Evolutionary conservation across 2,329 filamentous ascomycete species (phyloP).

Genomic region (Calonectria crousiana): DNA sequence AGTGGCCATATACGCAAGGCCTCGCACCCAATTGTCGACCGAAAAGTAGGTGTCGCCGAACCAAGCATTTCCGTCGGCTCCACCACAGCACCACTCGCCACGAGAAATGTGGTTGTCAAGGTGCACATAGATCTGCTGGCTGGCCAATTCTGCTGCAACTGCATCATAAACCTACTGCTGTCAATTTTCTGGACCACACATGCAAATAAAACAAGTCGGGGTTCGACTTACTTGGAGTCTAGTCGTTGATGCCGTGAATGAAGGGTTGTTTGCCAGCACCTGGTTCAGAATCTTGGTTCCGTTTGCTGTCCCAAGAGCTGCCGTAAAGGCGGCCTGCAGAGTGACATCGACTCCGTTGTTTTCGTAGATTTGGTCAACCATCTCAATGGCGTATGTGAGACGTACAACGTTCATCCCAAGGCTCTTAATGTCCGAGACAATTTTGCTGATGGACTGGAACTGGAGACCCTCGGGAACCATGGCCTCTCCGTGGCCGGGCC

Average conservation of each 20-base stretch:
- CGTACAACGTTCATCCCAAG: constrained; percentile 74
- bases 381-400: constrained; percentile 73
- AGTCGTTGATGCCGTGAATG: constrained; percentile 66
- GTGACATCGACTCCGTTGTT: constrained; percentile 61
- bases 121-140: constrained; percentile 68
- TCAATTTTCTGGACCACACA: background rate
- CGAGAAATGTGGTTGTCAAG: constrained; percentile 73
- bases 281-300: constrained; percentile 63
- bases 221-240: constrained; percentile 57
- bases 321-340: constrained; percentile 58
- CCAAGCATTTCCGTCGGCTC: constrained; percentile 69
- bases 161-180: constrained; percentile 62
- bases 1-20: constrained; percentile 69
- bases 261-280: constrained; percentile 68
- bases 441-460: constrained; percentile 67
- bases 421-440: constrained; percentile 68
- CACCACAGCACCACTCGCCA: constrained; percentile 69
- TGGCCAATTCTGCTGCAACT: constrained; percentile 68
- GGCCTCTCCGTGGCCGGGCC: constrained; percentile 71
- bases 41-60: constrained; percentile 72
- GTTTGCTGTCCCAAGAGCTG: constrained; percentile 63
- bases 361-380: constrained; percentile 70
- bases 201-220: background rate
- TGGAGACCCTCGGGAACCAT: constrained; percentile 76
- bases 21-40: constrained; percentile 70